Conservation (phyloP, 768 basidiomycete species). For the Mycena latifolia region DNA sequence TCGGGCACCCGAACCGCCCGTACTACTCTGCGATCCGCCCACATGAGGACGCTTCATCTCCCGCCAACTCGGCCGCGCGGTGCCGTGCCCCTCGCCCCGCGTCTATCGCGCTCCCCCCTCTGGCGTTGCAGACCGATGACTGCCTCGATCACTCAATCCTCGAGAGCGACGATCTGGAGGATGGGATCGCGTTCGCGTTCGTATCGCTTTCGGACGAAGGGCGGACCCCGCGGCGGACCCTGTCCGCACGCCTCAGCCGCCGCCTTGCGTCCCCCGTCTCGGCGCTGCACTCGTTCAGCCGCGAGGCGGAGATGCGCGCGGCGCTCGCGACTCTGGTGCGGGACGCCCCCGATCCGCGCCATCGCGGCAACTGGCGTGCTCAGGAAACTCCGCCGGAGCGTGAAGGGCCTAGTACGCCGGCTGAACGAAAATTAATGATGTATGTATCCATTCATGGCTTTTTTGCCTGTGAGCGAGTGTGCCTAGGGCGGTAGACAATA, state of each 20-base stretch:
- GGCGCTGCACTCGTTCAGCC: conserved; percentile 11
- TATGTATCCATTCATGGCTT: too few relatives aligned
- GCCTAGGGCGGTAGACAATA: too few relatives aligned
- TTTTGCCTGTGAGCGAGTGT: too few relatives aligned
- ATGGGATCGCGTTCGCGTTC: conserved; percentile 1
- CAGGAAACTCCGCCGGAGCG: conserved; percentile 5
- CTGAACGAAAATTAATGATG: too few relatives aligned
- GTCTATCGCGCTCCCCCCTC: neutral
- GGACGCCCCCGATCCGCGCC: neutral
- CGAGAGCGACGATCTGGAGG: neutral
- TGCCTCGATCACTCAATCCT: neutral
- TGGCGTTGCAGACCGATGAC: neutral
- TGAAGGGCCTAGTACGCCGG: too few relatives aligned
- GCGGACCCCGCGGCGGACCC: conserved; percentile 2
- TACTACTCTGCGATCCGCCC: conserved; percentile 26
- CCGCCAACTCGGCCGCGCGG: conserved; percentile 16
- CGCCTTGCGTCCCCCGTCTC: conserved; percentile 16
- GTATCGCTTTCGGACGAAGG: conserved; percentile 7
- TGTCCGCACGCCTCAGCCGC: conserved; percentile 23
- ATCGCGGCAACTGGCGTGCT: neutral
- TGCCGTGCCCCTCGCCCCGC: neutral
- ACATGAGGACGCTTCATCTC: neutral
- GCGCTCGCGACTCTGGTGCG: conserved; percentile 26
- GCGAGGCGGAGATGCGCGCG: conserved; percentile 24
- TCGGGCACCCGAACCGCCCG: conserved; percentile 24